A percentile compares a stretch with the other conserved stretches of the same genome.
phyloP scores from a whole-genome alignment of 345 rosid genomes.

The Populus deltoides region DNA sequence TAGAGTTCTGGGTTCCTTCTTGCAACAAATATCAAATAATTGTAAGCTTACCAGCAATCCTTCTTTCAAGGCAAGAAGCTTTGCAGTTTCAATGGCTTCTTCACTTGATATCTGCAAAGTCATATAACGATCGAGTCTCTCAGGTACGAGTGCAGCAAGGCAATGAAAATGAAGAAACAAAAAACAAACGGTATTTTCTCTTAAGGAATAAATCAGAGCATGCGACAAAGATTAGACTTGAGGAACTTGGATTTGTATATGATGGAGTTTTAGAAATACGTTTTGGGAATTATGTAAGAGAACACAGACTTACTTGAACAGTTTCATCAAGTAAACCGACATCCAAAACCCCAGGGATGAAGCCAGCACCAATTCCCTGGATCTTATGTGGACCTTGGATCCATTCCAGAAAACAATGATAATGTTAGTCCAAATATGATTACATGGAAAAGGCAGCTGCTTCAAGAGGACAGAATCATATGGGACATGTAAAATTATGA shows the following conservation, averaged over 20 bases:
- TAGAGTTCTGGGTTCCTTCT: not conserved
- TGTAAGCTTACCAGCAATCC: conserved; percentile 47
- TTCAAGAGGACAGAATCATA: not conserved
- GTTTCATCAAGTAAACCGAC: conserved; percentile 70
- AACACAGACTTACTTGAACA: conserved; percentile 54
- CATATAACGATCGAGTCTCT: not conserved
- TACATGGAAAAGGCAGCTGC: not conserved
- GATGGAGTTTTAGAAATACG: not conserved
- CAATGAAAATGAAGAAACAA: not conserved
- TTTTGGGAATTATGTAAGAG: not conserved
- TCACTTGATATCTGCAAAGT: conserved; percentile 40
- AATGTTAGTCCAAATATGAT: not conserved
- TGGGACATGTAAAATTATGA: not conserved
- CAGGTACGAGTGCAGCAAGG: not conserved
- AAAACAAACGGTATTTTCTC: not conserved
- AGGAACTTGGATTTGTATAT: not conserved
- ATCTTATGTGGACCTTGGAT: conserved; percentile 83
- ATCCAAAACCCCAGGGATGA: conserved; percentile 79
- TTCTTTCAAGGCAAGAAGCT: conserved; percentile 52
- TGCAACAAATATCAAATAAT: not conserved
- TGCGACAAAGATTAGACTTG: not conserved
- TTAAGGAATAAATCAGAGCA: not conserved
- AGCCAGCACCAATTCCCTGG: conserved; percentile 96
- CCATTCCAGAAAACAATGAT: not conserved
- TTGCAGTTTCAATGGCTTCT: conserved; percentile 55